Base-by-base conservation (phyloP, 192 early-diverging fungal species). In the Dissophora ornata region DNA sequence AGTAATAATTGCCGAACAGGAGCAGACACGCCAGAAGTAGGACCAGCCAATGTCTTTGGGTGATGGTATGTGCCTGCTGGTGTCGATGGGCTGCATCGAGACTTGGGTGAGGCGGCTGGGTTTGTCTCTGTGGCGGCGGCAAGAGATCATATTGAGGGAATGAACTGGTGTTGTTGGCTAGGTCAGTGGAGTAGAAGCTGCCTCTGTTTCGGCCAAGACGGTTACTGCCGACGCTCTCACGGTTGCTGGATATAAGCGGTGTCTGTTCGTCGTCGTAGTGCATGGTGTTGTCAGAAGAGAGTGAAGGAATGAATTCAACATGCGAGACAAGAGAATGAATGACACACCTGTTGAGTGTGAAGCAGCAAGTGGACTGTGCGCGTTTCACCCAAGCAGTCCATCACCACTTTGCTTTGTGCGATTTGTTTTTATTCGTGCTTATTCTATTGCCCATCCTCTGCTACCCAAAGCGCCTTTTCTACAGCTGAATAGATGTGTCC, bases 1-100 rank as follows among this genome's bases (percentile, higher is more conserved):
- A 77, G 49, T 80, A 83, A 26, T 77, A 80, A 67, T 80, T 83
- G 19, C 82, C 82, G 54, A 81, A 71, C 3, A 83, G 40, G 10
- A 83, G 53, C 3, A 80, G 47, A 34, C 82, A 83, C 12, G 79
- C 79, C 8, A 83, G 64, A 11, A 80, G 42, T 3, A 83, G 56
- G 12, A 80, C 66, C 2, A 64, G 10, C 79, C 82, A 83, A 38
- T 80, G 82, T 4, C 80, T 56, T 13, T 18, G 24, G 0, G 80
- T 71, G 51, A 75, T 61, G 5, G 49, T 42, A 46, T 75, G 71
- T 24, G 71, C 62, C 18, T 60, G 41, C 15, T 75, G 61, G 25
- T 67, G 36, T 22, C 63, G 40, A n/a, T 29, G 63, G 19, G 62
- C 63, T 57, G 54, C 48, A 11, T 71, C 69, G 13, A 55, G 26